Evolutionary conservation across 1,284 basidiomycete genomes (phyloP).

Genomic region (Pseudozyma thailandica): DNA sequence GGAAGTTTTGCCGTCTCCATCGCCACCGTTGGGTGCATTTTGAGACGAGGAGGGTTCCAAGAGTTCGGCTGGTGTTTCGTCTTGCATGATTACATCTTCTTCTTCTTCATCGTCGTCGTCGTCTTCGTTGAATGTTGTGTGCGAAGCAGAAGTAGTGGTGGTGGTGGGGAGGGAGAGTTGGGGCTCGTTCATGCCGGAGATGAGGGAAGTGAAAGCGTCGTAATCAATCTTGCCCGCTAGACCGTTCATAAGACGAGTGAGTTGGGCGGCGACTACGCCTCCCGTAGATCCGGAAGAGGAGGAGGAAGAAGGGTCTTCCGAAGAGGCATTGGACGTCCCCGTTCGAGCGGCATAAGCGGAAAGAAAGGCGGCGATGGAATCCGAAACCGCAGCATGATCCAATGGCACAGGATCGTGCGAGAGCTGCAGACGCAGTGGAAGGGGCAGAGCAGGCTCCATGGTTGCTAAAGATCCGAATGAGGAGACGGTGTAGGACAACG

Average conservation of each 20-base stretch:
- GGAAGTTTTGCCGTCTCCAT: conserved; percentile 6
- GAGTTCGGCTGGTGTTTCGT: neutral
- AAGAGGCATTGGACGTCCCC: conserved; percentile 19
- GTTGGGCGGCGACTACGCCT: conserved; percentile 34
- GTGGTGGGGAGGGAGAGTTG: neutral
- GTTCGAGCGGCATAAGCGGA: conserved; percentile 32
- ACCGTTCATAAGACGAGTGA: conserved; percentile 39
- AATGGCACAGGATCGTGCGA: conserved; percentile 1
- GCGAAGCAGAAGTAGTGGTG: neutral
- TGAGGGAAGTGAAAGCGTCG: conserved; percentile 13
- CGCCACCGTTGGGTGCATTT: conserved; percentile 1
- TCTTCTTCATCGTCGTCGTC: neutral
- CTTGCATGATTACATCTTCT: neutral
- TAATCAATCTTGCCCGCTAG: conserved; percentile 31
- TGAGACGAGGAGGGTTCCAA: neutral
- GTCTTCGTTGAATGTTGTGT: neutral
- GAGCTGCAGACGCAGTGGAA: conserved; percentile 31
- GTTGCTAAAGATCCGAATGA: neutral
- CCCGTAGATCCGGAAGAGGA: conserved; percentile 13
- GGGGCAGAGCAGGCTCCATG: conserved; percentile 43
- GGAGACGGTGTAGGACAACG: neutral
- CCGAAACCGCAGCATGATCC: conserved; percentile 11
- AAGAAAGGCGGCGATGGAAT: conserved; percentile 27
- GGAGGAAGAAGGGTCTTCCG: neutral
- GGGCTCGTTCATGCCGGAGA: conserved; percentile 2